Evolutionary conservation across 31 red algal genomes (phyloP).

Genomic region (Pterothamnion heteromorphum): DNA sequence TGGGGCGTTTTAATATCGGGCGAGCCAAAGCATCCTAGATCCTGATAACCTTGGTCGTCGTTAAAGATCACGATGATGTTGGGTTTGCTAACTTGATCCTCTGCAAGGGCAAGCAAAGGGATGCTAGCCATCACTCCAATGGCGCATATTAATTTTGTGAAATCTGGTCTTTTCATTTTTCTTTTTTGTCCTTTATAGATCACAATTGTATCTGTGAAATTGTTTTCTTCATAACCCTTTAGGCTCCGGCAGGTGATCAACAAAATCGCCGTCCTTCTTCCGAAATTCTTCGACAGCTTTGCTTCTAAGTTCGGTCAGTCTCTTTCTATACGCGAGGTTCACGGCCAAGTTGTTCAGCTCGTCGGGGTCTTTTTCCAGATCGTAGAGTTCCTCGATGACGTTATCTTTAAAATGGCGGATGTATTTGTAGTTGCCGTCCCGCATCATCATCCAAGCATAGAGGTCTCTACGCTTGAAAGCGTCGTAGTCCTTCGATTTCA

Average conservation of each 20-base stretch:
- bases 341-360: not conserved
- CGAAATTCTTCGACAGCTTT: no score
- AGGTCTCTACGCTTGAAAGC: no score
- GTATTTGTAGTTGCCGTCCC: not conserved
- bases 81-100: not conserved
- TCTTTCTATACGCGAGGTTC: not conserved
- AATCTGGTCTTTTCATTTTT: no score
- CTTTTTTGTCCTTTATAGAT: no score
- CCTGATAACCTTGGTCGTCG: not conserved
- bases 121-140: no score
- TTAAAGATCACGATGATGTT: not conserved
- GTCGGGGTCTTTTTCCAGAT: not conserved
- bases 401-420: not conserved
- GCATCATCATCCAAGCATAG: no score
- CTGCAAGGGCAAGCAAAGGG: no score
- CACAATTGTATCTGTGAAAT: no score
- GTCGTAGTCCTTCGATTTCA: not conserved
- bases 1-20: not conserved
- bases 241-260: no score
- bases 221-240: no score
- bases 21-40: not conserved
- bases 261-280: no score
- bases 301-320: not conserved
- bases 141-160: no score
- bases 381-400: not conserved